Conservation (phyloP, 345 rosid genomes). For the Camelina hispida region DNA sequence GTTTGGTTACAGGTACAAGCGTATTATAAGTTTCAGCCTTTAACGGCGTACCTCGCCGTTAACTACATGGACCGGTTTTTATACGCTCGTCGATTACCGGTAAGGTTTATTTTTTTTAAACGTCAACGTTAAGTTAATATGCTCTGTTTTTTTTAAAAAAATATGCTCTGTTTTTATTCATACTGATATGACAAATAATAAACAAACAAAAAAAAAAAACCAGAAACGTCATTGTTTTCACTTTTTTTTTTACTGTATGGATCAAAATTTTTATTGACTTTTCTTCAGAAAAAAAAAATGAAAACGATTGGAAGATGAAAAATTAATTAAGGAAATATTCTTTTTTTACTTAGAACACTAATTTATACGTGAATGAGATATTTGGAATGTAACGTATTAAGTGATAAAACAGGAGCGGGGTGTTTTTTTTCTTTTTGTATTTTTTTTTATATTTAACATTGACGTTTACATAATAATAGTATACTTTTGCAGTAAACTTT, state of each 20-base stretch:
- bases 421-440: not conserved
- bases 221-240: constrained; percentile 37
- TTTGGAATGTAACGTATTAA: constrained; percentile 12
- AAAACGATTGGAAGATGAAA: constrained; percentile 32
- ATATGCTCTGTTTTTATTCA: constrained; percentile 23
- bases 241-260: constrained; percentile 3
- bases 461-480: constrained; percentile 36
- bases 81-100: constrained; percentile 74
- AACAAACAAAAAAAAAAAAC: not conserved
- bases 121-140: constrained; percentile 34
- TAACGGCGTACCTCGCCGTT: constrained; percentile 96
- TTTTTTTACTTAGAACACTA: not conserved
- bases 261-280: constrained; percentile 48
- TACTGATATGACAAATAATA: constrained; percentile 26
- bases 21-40: constrained; percentile 70
- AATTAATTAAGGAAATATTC: not conserved
- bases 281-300: constrained; percentile 31
- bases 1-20: constrained; percentile 68
- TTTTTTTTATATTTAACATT: not conserved
- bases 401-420: constrained; percentile 39
- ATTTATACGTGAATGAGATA: not conserved
- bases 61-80: constrained; percentile 95
- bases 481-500: constrained; percentile 47
- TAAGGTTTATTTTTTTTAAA: constrained; percentile 37
- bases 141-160: constrained; percentile 31